Base-by-base conservation (phyloP, 2,329 filamentous ascomycete species). In the Exophiala spinifera region DNA sequence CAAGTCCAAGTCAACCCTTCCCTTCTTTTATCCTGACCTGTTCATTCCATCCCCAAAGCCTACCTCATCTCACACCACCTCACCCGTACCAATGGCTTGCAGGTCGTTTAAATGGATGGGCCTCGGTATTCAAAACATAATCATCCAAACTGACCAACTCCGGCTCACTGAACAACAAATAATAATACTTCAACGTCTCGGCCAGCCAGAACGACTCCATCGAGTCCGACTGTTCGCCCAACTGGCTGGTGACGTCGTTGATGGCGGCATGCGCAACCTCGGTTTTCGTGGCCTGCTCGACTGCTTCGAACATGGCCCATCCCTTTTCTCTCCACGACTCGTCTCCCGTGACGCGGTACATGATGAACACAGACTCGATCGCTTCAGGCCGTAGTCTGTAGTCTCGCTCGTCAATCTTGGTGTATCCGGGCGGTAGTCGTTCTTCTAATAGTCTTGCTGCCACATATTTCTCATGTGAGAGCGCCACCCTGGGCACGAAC, bases 141-240 rank as follows among this genome's bases (percentile, higher is more conserved):
- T 76, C 73, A 63, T 76, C 74, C 58, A 76, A 63, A 59, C 70
- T 74, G 49, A 76, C 66, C 39, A 74, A 62, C 40, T 59, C 66
- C 8, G 73, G 70, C 34, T 76, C 72, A 51, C 73, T 74, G 64
- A 75, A 76, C 31, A 76, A 64, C 20, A 76, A 65, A 57, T 76
- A 76, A 59, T 74, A 76, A 59, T 76, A 76, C 59, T 76, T 76
- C 47, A 77, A 60, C 8, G 74, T 76, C 67, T 76, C 74, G 4
- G 72, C 74, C 34, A 87, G 74, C 85, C 86, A 89, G 68, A 89
- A 89, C 57, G 84, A 87, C 74, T 89, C 86, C 86, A 89, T 88
- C 48, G 79, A 79, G 65, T 88, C 83, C 53, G 76, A 63, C 23
- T 73, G 68, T 11, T 62, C 63, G 3, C 74, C 74, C 13, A 65